A percentile compares a stretch with the other conserved stretches of the same genome.
These are phyloP conservation scores for Oligophagozyma castellii DNA, from an alignment of 1,139 yeast genomes.

Conservation along the genomic window DNA sequence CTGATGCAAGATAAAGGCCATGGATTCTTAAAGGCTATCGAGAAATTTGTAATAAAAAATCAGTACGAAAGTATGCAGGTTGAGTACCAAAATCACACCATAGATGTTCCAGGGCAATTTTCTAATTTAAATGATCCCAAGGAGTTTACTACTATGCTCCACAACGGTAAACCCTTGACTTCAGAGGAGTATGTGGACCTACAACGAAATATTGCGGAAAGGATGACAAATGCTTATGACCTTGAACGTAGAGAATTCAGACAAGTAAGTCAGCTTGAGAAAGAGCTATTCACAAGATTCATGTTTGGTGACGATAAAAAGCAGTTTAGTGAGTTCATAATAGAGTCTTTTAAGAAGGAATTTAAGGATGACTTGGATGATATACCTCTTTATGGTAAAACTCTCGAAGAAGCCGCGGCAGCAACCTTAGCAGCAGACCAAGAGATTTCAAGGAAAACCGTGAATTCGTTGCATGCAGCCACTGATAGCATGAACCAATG, in stretches of 20 bases:
- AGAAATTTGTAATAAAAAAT: slow-evolving; percentile 17
- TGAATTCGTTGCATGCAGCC: background rate
- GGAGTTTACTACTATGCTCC: slow-evolving; percentile 20
- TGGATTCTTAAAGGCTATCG: slow-evolving; percentile 21
- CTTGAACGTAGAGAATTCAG: slow-evolving; percentile 14
- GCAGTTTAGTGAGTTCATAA: slow-evolving; percentile 15
- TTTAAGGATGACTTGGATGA: slow-evolving; percentile 9
- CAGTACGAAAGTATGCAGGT: slow-evolving; percentile 2
- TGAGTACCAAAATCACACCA: slow-evolving; percentile 1
- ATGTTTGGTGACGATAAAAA: slow-evolving; percentile 20
- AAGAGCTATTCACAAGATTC: slow-evolving; percentile 19
- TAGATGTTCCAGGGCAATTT: slow-evolving; percentile 1
- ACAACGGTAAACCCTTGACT: slow-evolving; percentile 19
- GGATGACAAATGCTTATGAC: slow-evolving; percentile 20
- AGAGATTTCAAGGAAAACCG: background rate
- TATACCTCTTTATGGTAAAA: slow-evolving; percentile 3
- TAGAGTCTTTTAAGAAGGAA: slow-evolving; percentile 17
- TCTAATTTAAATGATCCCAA: slow-evolving; percentile 12
- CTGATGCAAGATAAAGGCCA: slow-evolving; percentile 21
- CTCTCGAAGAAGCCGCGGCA: background rate
- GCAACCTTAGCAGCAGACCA: background rate
- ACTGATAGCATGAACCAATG: background rate
- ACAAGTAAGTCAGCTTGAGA: slow-evolving; percentile 17
- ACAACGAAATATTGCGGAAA: slow-evolving; percentile 21
- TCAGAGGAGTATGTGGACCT: slow-evolving; percentile 19